Conservation (phyloP, 306 rosid species). For the Geum urbanum region DNA sequence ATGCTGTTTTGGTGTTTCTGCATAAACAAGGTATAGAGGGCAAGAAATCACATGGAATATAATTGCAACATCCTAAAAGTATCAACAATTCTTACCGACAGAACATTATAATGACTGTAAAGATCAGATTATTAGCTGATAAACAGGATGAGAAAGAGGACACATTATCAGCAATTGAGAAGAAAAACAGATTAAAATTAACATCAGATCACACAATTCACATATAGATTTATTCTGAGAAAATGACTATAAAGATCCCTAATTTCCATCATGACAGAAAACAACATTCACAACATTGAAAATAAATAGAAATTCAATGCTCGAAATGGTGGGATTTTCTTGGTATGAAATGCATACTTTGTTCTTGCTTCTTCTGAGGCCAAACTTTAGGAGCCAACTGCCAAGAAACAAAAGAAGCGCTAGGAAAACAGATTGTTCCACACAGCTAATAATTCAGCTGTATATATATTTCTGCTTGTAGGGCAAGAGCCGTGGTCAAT, state of each 20-base stretch:
- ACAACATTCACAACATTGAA: not conserved
- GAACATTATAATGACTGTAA: too few species aligned
- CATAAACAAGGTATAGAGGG: not conserved
- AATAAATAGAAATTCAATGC: not conserved
- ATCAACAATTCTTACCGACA: not conserved
- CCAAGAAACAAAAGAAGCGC: not conserved
- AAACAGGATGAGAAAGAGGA: not conserved
- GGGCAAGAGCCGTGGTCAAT: constrained; percentile 5
- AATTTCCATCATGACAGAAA: not conserved
- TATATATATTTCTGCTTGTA: not conserved
- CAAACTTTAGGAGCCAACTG: constrained; percentile 4
- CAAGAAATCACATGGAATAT: not conserved
- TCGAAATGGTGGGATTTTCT: not conserved
- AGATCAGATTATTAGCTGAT: too few species aligned
- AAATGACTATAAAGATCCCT: not conserved
- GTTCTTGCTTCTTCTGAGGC: constrained; percentile 16
- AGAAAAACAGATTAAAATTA: not conserved
- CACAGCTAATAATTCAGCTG: not conserved
- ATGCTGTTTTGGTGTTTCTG: not conserved
- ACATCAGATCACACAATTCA: not conserved
- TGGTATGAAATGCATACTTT: constrained; percentile 5
- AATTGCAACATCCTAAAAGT: not conserved
- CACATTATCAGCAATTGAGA: not conserved
- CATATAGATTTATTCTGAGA: not conserved
- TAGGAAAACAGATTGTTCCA: not conserved